A percentile compares a stretch with the other conserved stretches of the same genome.
phyloP scores from a whole-genome alignment of 2,329 filamentous ascomycete genomes.

The Botrytis deweyae region DNA sequence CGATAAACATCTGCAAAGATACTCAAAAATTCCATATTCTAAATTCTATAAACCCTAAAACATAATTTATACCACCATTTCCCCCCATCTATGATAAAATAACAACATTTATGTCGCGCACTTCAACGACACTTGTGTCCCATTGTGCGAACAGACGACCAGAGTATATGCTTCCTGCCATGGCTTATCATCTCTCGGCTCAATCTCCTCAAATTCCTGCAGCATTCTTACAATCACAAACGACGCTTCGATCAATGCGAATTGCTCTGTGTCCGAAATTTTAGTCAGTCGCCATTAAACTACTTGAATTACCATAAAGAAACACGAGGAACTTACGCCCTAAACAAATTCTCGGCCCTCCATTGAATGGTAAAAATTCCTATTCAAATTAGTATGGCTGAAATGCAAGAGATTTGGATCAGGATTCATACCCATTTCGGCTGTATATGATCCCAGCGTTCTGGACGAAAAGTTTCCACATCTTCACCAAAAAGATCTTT shows the following conservation, averaged over 20 bases:
- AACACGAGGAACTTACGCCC: conserved; percentile 41
- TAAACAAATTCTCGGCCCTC: conserved; percentile 68
- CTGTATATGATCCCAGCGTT: conserved; percentile 41
- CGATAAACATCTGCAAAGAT: fast-evolving
- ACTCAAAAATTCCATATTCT: fast-evolving
- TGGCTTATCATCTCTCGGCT: conserved; percentile 13
- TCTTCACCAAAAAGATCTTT: conserved; percentile 42
- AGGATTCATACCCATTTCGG: conserved; percentile 1
- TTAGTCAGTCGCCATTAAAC: not conserved
- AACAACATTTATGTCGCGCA: not conserved
- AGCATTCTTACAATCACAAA: conserved; percentile 25
- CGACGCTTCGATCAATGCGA: conserved; percentile 22
- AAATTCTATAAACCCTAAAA: not conserved
- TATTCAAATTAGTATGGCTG: conserved; percentile 41
- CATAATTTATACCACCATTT: too few relatives aligned
- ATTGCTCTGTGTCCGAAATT: conserved; percentile 9
- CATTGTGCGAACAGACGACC: conserved; percentile 15
- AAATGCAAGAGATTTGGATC: too few relatives aligned
- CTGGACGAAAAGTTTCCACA: conserved; percentile 43
- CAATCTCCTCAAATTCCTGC: conserved; percentile 45
- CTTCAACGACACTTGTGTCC: conserved; percentile 5
- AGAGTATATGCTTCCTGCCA: conserved; percentile 19
- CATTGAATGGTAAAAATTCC: conserved; percentile 72
- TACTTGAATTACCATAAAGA: not conserved
- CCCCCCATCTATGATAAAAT: not conserved